These are phyloP conservation scores for Fusarium udum DNA, from an alignment of 2,329 filamentous ascomycete species.

Conservation along the genomic window DNA sequence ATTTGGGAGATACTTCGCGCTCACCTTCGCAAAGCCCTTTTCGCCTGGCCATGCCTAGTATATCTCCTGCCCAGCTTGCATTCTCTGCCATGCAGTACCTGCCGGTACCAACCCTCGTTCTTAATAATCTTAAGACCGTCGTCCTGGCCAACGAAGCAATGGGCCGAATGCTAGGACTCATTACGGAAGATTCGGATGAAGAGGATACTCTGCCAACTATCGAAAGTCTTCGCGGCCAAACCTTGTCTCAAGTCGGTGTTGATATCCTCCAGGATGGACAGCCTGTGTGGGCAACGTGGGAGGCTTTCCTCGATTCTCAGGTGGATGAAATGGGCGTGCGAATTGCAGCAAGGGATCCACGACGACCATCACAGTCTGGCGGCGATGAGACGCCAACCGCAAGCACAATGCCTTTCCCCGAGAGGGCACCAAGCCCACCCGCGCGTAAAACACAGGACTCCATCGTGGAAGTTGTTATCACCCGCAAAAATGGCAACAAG, in stretches of 20 bases:
- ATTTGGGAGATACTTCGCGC: constrained; percentile 42
- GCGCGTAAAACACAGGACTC: constrained; percentile 63
- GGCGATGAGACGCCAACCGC: constrained; percentile 53
- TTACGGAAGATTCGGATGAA: constrained; percentile 52
- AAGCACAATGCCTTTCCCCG: constrained; percentile 40
- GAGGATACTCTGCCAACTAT: constrained; percentile 57
- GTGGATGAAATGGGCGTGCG: constrained; percentile 54
- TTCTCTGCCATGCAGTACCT: constrained; percentile 78
- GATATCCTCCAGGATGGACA: constrained; percentile 76
- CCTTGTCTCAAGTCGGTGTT: constrained; percentile 75
- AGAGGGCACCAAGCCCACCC: constrained; percentile 45
- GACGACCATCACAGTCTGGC: constrained; percentile 29
- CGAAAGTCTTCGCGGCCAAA: constrained; percentile 71
- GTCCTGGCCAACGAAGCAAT: constrained; percentile 80
- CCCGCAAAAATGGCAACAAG: constrained; percentile 57
- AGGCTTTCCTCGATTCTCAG: constrained; percentile 65
- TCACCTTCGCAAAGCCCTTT: constrained; percentile 52
- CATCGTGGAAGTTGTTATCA: constrained; percentile 74
- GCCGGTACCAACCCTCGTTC: constrained; percentile 75
- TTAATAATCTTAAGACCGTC: constrained; percentile 75
- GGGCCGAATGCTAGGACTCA: constrained; percentile 72
- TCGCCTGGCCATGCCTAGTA: constrained; percentile 56
- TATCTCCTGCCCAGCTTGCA: constrained; percentile 65
- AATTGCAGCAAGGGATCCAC: constrained; percentile 36
- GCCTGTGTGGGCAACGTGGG: constrained; percentile 68